Evolutionary conservation across 257 asterid genomes (phyloP), one percentile per base, ranked within the genome.

Genomic region (Cordia subcordata): DNA sequence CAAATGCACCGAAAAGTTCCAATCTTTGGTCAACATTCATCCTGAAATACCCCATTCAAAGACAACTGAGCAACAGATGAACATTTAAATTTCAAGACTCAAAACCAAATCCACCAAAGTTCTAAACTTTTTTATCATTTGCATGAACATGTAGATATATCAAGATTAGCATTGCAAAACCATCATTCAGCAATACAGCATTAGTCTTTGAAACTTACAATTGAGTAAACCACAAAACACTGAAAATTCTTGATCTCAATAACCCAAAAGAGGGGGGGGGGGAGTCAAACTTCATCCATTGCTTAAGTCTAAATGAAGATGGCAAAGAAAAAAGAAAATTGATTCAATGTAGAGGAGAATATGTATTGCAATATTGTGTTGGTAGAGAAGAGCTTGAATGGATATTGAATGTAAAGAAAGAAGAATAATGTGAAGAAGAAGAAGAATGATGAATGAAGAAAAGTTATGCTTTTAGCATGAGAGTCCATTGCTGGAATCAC

Each of bases 401-500:
- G 53, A 53, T 47, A 59, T 54, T 44, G 64, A 62, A 53, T 38
- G 65, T 59, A 69, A 65, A 53, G 40, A 66, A 55, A 52, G 72
- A 44, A 68, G 53, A 60, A 21, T 67, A 67, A 27, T 65, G 54
- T n/a, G 38, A 56, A 44, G 47, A 33, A 13, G 20, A 63, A n/a
- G 68, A 51, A 33, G 65, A 70, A 81, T 77, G 67, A 71, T 77
- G 81, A 63, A 61, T 67, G 79, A 61, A 49, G 58, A 69, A 75
- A 81, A 73, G 79, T 68, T 55, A 63, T 74, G 72, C 78, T 64
- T 68, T 68, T 72, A 72, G 85, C 81, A 82, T 81, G 84, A 75
- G 75, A 77, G 57, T 74, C 79, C 87, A 73, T 85, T 64, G 88
- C 82, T 72, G 88, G 82, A 77, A 69, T 69, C 72, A 63, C 69